Evolutionary conservation across 148 eudicot genomes (phyloP), one percentile per base, ranked within the genome.

Genomic region (Euryodendron excelsum): DNA sequence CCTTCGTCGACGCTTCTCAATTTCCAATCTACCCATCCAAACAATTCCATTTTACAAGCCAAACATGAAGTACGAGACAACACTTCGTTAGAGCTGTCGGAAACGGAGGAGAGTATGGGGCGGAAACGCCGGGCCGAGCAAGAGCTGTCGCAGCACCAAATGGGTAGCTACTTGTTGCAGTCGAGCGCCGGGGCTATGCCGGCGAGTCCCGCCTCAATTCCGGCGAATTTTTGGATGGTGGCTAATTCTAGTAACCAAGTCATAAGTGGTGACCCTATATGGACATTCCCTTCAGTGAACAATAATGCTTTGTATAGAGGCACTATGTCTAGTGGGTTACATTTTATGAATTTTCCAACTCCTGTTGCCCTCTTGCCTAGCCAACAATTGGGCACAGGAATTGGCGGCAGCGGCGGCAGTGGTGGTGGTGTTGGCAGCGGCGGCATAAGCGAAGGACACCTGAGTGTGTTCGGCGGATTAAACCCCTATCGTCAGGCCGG

Each of bases 141-240:
- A 33, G 77, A 90, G 39, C 31, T 85, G 1, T 74, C 77, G 45
- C 84, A 81, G 37, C 85, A 84, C 17, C 87, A 87, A 44, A 76
- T 87, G 73, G 89, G 89, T 0, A 89, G 79, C 20, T 90, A 90
- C 30, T 83, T 91, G 66, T 56, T 88, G 61, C 91, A 88, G 76
- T 81, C 90, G 47, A 81, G 82, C 1, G 69, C 89, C 1, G 93
- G 88, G 1, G 82, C 90, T 1, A 66, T 83, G 28, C 84, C 93
- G 62, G 83, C 87, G 4, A 80, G 82, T 48, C 91, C 86, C 27
- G 69, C 80, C 14, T 86, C 91, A 21, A 82, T 89, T 15, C 93
- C 98, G 72, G 94, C 95, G 0, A 94, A 94, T 69, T 92, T 94
- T 64, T 94, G 98, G 98, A 92, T 92, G 98, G 78, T 91, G 33